These are phyloP conservation scores for Agroathelia rolfsii DNA, from an alignment of 1,284 basidiomycete genomes.

Conservation along the genomic window DNA sequence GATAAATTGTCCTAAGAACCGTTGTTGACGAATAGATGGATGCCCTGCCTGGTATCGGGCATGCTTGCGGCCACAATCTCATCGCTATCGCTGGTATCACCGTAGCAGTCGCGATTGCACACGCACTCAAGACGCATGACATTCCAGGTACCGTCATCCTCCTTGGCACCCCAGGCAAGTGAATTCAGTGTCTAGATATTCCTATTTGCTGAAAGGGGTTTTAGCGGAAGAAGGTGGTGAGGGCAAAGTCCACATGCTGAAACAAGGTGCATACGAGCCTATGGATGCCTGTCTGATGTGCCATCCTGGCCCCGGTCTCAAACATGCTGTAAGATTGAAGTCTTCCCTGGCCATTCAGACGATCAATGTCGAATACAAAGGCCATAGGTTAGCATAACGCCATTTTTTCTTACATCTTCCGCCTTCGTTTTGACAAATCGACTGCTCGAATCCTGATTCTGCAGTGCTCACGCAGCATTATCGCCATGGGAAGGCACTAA, in stretches of 20 bases:
- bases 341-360: slow-evolving; percentile 48
- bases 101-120: slow-evolving; percentile 62
- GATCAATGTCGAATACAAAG: slow-evolving; percentile 56
- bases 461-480: slow-evolving; percentile 63
- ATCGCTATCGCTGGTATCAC: slow-evolving; percentile 78
- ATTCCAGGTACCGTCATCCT: slow-evolving; percentile 68
- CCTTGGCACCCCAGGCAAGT: slow-evolving; percentile 73
- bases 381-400: slow-evolving; percentile 41
- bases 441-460: slow-evolving; percentile 19
- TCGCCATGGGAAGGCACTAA: slow-evolving; percentile 80
- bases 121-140: slow-evolving; percentile 53
- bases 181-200: slow-evolving; percentile 4
- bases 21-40: no score
- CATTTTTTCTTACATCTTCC: not conserved
- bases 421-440: slow-evolving; percentile 5
- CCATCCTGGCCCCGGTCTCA: slow-evolving; percentile 47
- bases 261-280: slow-evolving; percentile 62
- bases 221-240: slow-evolving; percentile 71
- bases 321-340: slow-evolving; percentile 37
- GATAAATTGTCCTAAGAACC: no score
- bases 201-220: slow-evolving; percentile 8
- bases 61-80: slow-evolving; percentile 83
- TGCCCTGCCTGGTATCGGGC: slow-evolving; percentile 54
- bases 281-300: slow-evolving; percentile 79
- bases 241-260: slow-evolving; percentile 70